Conservation (phyloP, 306 rosid species). For the Malus sieversii region DNA sequence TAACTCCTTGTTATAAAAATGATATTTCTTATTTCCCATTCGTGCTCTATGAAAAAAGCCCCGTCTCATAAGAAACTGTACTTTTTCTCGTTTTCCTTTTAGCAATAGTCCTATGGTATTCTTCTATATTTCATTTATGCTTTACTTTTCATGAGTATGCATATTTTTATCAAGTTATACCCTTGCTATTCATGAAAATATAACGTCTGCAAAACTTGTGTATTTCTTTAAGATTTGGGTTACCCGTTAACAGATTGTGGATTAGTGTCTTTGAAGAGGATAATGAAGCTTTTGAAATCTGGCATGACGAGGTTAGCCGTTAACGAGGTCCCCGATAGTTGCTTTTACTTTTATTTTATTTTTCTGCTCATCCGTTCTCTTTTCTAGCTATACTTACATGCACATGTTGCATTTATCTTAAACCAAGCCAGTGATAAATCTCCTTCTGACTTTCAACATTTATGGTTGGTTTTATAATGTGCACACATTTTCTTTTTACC, state of each 20-base stretch:
- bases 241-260: conserved; percentile 74
- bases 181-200: not conserved
- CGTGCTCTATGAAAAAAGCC: not conserved
- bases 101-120: not conserved
- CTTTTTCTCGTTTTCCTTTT: not conserved
- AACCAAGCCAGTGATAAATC: not conserved
- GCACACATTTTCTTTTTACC: not conserved
- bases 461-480: not conserved
- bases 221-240: conserved; percentile 49
- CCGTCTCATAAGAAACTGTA: not conserved
- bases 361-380: not conserved
- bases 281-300: conserved; percentile 67
- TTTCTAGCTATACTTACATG: not conserved
- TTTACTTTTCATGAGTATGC: conserved; percentile 1
- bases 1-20: not conserved
- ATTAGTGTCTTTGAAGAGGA: conserved; percentile 77
- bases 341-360: conserved; percentile 4
- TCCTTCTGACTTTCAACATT: not conserved
- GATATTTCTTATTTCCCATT: not conserved
- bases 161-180: not conserved
- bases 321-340: not conserved
- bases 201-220: conserved; percentile 1
- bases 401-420: not conserved
- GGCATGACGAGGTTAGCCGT: conserved; percentile 63
- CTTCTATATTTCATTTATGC: not conserved